Evolutionary conservation across 495 filamentous ascomycete species (phyloP), one percentile per base, ranked within the genome.

Genomic region (Lophiotrema nucula): DNA sequence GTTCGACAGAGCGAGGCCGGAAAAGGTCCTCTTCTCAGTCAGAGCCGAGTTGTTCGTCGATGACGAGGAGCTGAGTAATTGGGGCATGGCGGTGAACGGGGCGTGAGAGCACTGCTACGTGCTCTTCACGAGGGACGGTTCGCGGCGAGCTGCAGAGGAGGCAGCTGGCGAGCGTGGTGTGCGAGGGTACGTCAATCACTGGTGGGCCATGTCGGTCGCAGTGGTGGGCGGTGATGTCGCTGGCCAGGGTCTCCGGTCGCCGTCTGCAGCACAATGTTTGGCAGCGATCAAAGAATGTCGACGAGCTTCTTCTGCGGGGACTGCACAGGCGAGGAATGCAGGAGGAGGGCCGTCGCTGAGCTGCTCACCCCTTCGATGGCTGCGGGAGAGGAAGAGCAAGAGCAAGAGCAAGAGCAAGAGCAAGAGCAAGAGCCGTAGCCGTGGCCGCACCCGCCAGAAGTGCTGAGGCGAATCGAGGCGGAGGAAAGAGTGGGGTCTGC

Each of bases 11-110:
- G 68, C 49, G 26, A 67, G 46, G 46, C 69, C 69, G 18, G 62
- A 63, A 45, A 72, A 72, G 51, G 64, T 55, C 33, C 69, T 62
- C 62, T 70, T 72, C 57, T 70, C 68, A 35, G 55, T 27, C 54
- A 67, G 22, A 18, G 53, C 51, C 46, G 63, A 61, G 41, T 42
- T 63, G 49, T 43, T 63, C n/a, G n/a, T n/a, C 48, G 68, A 56
- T 24, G 62, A 71, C 51, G 51, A 65, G 68, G 63, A 72, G 55
- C 58, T 68, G 68, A 70, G 69, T 46, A 72, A 46, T 46, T 72
- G 68, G 39, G 69, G 64, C 69, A 72, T 72, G 63, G 47, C 41
- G 65, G 25, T 31, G 56, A 21, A 13, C 19, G 15, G 22, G 42
- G n/a, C 13, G 42, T 25, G 22, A 45, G n/a, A n/a, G n/a, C n/a